A percentile compares a stretch with the other conserved stretches of the same genome.
phyloP scores from a whole-genome alignment of 257 asterid species.

The Gentiana dahurica region DNA sequence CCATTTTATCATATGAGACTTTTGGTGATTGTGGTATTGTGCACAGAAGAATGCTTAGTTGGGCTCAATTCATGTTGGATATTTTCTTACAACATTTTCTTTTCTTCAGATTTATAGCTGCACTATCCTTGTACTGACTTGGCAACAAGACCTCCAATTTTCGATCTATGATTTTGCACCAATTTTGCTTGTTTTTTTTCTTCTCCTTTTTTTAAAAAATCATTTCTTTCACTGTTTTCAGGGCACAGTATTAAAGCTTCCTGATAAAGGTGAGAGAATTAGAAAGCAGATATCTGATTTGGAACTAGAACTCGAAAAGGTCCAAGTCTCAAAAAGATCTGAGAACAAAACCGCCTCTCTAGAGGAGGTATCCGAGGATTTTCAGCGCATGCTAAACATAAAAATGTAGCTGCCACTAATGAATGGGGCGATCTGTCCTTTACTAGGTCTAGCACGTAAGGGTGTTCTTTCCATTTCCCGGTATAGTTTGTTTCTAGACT shows the following conservation, averaged over 20 bases:
- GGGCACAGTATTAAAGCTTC: conserved; percentile 47
- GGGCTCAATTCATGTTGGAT: neutral
- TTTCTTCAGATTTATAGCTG: neutral
- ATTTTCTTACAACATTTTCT: neutral
- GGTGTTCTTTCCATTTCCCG: no score
- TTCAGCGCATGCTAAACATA: conserved; percentile 14
- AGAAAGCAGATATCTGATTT: conserved; percentile 44
- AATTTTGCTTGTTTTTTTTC: neutral
- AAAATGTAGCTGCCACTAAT: conserved; percentile 1
- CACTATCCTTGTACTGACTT: no score
- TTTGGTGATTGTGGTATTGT: neutral
- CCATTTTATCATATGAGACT: no score
- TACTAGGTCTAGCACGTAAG: no score
- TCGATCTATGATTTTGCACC: neutral
- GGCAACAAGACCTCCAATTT: neutral
- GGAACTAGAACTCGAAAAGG: conserved; percentile 34
- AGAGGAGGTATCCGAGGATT: conserved; percentile 18
- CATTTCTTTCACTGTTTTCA: conserved; percentile 13
- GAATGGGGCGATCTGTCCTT: no score
- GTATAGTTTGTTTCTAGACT: no score
- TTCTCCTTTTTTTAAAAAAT: neutral
- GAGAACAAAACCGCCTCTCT: conserved; percentile 23
- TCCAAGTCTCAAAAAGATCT: conserved; percentile 22
- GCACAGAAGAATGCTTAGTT: no score
- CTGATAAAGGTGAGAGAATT: conserved; percentile 73